These are phyloP conservation scores for Plectranthus barbatus DNA, from an alignment of 257 asterid genomes.

Conservation along the genomic window DNA sequence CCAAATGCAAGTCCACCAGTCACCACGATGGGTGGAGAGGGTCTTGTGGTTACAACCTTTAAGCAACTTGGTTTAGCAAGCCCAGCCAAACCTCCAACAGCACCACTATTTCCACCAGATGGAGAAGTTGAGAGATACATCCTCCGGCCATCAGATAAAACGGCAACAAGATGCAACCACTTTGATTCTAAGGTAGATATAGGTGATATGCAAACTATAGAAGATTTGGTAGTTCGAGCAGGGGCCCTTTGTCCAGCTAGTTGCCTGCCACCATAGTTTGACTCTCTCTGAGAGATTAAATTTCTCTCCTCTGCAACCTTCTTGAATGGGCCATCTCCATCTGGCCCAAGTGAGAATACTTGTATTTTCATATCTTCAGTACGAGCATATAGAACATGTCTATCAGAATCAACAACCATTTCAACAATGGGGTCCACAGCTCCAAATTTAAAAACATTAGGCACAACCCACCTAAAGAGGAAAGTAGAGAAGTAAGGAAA, in stretches of 20 bases:
- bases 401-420: constrained; percentile 92
- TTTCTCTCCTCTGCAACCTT: constrained; percentile 90
- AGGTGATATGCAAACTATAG: constrained; percentile 83
- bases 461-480: constrained; percentile 85
- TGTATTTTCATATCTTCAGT: constrained; percentile 94
- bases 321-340: constrained; percentile 82
- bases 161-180: constrained; percentile 88
- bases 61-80: constrained; percentile 68
- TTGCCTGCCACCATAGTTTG: constrained; percentile 68
- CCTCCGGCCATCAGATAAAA: constrained; percentile 93
- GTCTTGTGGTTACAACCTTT: constrained; percentile 91
- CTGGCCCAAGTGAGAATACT: constrained; percentile 75
- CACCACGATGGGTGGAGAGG: constrained; percentile 90
- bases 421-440: constrained; percentile 89
- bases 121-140: constrained; percentile 90
- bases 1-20: constrained; percentile 81
- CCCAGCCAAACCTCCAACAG: constrained; percentile 60
- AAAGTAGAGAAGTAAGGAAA: not conserved
- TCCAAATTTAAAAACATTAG: constrained; percentile 90
- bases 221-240: constrained; percentile 55
- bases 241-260: constrained; percentile 59
- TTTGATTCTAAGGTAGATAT: constrained; percentile 80
- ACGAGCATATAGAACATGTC: constrained; percentile 77
- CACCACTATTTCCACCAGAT: constrained; percentile 64
- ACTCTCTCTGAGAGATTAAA: constrained; percentile 79